Evolutionary conservation across 805 yeast genomes (phyloP), one percentile per base, ranked within the genome.

Genomic region (Saturnispora halmiae): DNA sequence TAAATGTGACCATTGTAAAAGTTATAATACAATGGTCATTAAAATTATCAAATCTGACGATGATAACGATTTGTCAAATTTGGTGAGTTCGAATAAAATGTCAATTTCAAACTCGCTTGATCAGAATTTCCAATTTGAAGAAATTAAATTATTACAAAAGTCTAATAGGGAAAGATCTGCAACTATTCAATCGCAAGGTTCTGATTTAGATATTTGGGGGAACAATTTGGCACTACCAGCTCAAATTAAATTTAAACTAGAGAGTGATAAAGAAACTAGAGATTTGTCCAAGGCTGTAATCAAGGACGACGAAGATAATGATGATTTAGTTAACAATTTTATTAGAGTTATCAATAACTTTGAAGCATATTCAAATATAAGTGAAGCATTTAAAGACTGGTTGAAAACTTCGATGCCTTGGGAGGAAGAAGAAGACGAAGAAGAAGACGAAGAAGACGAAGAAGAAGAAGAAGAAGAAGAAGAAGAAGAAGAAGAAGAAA

Each of bases 1-100:
- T 46, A 82, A 81, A 56, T 88, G 97, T 59, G 81, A 79, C 49
- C 86, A 80, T 56, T 88, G 96, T 61, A 71, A 73, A 43, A 82
- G 94, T 55, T 88, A 87, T 59, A 88, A 88, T 59, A 88, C 96
- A 2, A 76, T 75, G 44, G 90, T 84, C 55, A 49, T 77, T 42
- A 74, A 73, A 53, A 57, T 85, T 41, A 66, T 82, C 42, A 85
- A 85, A 60, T 84, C 82, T 0, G 83, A 73, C 46, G 56, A 53
- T 24, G 55, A 52, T 29, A 18, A 36, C 10, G 26, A 27, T 19
- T 10, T 21, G 14, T 13, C 21, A 22, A 21, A 20, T 28, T 36
- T 18, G 36, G 57, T 52, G 9, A 51, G 54, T 41, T 59, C 31
- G 22, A 33, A 34, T 18, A 19, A 40, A 3, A 30, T 40, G 30